phyloP scores from a whole-genome alignment of 768 basidiomycete species.

The Jaapia argillacea region DNA sequence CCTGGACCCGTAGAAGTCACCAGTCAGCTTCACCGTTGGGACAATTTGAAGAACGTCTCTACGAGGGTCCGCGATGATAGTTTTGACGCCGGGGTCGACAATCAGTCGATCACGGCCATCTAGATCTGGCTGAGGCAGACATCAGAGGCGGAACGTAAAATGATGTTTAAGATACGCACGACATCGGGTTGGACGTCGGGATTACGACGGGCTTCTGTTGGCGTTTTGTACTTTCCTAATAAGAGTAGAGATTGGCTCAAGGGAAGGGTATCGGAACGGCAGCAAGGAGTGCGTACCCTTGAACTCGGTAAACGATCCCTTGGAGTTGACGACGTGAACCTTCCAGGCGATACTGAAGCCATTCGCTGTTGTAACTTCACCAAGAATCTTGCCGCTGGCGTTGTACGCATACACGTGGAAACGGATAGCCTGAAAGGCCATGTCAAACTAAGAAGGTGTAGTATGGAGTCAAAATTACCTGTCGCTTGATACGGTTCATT shows the following conservation, averaged over 20 bases:
- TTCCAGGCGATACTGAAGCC: slow-evolving; percentile 18
- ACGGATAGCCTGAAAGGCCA: slow-evolving; percentile 16
- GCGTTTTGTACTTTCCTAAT: slow-evolving; percentile 3
- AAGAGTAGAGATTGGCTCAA: too few relatives aligned
- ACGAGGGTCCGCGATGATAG: neutral
- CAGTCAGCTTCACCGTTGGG: slow-evolving; percentile 6
- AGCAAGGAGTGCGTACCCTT: slow-evolving; percentile 9
- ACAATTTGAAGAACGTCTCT: too few relatives aligned
- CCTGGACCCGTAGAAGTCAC: slow-evolving; percentile 14
- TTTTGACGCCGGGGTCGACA: slow-evolving; percentile 12
- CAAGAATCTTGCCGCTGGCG: slow-evolving; percentile 13
- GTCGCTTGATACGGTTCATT: slow-evolving; percentile 17
- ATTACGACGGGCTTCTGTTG: slow-evolving; percentile 11
- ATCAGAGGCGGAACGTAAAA: neutral
- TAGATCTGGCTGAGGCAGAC: too few relatives aligned
- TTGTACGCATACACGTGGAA: slow-evolving; percentile 25
- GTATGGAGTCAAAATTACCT: slow-evolving; percentile 11
- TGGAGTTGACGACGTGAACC: slow-evolving; percentile 24
- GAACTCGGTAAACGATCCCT: slow-evolving; percentile 13
- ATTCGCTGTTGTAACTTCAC: slow-evolving; percentile 16
- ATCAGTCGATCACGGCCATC: slow-evolving; percentile 13
- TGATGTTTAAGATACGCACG: neutral
- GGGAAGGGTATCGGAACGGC: neutral
- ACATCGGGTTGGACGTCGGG: slow-evolving; percentile 17
- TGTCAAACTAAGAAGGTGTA: neutral